These are phyloP conservation scores for Rubroboletus pulcherrimus DNA, from an alignment of 768 basidiomycete genomes.

Conservation along the genomic window DNA sequence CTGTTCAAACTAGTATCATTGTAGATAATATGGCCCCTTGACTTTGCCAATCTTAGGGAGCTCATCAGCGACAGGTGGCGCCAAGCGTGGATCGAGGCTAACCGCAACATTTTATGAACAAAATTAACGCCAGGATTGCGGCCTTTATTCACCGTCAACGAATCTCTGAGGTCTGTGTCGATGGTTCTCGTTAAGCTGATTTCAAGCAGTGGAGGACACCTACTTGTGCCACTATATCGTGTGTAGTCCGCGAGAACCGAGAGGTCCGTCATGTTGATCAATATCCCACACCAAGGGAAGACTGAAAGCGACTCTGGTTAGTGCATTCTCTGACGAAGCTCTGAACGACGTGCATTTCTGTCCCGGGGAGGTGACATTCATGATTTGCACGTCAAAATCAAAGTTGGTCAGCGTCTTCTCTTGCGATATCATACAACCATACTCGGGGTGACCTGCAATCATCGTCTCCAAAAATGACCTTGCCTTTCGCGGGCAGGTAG, in stretches of 20 bases:
- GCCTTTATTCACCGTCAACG: constrained; percentile 67
- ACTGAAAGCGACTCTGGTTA: constrained; percentile 37
- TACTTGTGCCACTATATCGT: constrained; percentile 61
- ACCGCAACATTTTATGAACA: constrained; percentile 73
- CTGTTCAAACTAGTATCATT: constrained; percentile 71
- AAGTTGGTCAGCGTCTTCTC: constrained; percentile 93
- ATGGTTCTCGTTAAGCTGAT: background rate
- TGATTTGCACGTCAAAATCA: constrained; percentile 51
- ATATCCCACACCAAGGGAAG: constrained; percentile 92
- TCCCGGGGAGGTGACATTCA: constrained; percentile 48
- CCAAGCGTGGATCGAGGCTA: constrained; percentile 21
- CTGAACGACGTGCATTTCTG: constrained; percentile 36
- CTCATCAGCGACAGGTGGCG: constrained; percentile 3
- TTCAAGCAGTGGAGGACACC: constrained; percentile 16
- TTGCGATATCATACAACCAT: constrained; percentile 85
- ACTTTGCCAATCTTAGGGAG: constrained; percentile 56
- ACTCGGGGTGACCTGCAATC: constrained; percentile 84
- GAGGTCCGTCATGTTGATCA: constrained; percentile 72
- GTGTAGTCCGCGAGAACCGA: constrained; percentile 78
- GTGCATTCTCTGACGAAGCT: background rate
- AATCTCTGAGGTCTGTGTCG: constrained; percentile 56
- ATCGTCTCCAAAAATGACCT: constrained; percentile 69
- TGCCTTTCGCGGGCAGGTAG: constrained; percentile 60
- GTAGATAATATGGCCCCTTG: constrained; percentile 77
- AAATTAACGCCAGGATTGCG: constrained; percentile 65